Evolutionary conservation across 2,329 filamentous ascomycete genomes (phyloP).

Genomic region (Trichoderma koningii): DNA sequence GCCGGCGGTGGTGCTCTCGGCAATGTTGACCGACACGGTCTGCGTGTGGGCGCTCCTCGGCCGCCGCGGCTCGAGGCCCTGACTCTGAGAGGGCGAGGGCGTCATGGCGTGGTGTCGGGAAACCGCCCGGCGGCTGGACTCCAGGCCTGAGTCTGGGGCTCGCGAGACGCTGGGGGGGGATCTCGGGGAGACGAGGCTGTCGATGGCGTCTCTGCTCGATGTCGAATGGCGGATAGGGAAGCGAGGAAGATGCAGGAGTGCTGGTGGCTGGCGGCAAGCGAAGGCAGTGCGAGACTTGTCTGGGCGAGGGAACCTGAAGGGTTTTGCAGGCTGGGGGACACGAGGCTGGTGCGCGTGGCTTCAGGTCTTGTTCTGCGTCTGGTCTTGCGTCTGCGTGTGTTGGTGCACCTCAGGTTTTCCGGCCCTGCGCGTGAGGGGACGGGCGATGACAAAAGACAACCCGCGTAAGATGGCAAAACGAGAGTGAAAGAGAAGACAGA

Average conservation of each 20-base stretch:
- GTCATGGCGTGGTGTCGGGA: constrained; percentile 39
- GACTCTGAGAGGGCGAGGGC: constrained; percentile 44
- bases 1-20: constrained; percentile 44
- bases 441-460: background rate
- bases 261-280: background rate
- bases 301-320: constrained; percentile 9
- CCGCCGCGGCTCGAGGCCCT: constrained; percentile 43
- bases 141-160: background rate
- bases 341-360: constrained; percentile 25
- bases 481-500: background rate
- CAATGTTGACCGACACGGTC: constrained; percentile 52
- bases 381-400: constrained; percentile 3
- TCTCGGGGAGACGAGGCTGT: background rate
- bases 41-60: constrained; percentile 42
- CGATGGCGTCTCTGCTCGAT: background rate
- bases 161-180: background rate
- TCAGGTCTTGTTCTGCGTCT: background rate
- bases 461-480: background rate
- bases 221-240: background rate
- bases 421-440: constrained; percentile 2
- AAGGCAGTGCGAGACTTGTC: constrained; percentile 10
- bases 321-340: constrained; percentile 19
- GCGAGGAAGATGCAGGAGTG: background rate
- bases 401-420: background rate
- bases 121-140: constrained; percentile 28